Percentiles rank a stretch among this genome's conserved stretches.
Evolutionary conservation across 2,329 filamentous ascomycete genomes (phyloP).

Genomic region (Fusarium agapanthi): DNA sequence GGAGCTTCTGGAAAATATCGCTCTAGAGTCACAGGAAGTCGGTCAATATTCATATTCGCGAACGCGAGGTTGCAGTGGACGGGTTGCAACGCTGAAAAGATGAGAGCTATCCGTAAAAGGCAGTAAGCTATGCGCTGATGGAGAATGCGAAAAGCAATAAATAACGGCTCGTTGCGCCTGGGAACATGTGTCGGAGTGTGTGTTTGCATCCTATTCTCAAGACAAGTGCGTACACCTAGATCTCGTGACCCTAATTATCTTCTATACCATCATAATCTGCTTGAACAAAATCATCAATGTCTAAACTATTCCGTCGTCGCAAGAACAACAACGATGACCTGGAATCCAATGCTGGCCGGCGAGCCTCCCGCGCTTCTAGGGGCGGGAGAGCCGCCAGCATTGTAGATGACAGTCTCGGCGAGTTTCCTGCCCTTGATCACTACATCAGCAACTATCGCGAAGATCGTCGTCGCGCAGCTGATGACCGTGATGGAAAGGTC

Average conservation of each 20-base stretch:
- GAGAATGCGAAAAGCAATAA: neutral
- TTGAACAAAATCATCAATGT: neutral
- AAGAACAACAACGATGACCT: conserved; percentile 17
- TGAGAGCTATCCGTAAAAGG: neutral
- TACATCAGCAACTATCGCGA: conserved; percentile 32
- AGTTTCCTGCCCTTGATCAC: conserved; percentile 22
- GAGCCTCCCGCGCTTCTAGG: conserved; percentile 21
- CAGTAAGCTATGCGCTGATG: neutral
- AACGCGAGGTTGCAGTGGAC: neutral
- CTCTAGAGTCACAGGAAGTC: neutral
- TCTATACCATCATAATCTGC: neutral
- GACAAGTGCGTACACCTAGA: neutral
- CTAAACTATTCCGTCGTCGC: conserved; percentile 19
- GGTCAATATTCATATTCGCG: neutral
- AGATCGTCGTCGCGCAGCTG: conserved; percentile 14
- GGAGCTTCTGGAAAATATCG: neutral
- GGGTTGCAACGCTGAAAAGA: neutral
- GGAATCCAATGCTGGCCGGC: conserved; percentile 10
- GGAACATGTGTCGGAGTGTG: neutral
- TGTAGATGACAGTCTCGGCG: conserved; percentile 14
- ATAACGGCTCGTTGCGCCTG: neutral
- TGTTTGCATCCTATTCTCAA: neutral
- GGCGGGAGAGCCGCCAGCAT: conserved; percentile 5
- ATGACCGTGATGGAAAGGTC: conserved; percentile 1
- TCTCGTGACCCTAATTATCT: neutral